Evolutionary conservation across 2,329 filamentous ascomycete genomes (phyloP), one percentile per base, ranked within the genome.

Genomic region (Penicillium sclerotiorum): DNA sequence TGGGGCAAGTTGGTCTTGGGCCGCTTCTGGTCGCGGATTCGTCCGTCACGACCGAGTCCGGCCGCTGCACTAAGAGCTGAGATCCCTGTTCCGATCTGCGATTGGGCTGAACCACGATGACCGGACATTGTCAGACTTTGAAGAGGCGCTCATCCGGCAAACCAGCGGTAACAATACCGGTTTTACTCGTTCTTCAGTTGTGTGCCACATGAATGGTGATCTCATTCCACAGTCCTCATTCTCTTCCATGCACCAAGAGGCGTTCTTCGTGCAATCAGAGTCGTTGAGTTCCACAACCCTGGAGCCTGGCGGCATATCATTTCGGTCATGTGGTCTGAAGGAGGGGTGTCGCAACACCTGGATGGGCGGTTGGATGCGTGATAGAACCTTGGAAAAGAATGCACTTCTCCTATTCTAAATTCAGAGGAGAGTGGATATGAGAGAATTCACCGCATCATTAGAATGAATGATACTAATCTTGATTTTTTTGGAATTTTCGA

Each of bases 51-150:
- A 59, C 52, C 61, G 57, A 59, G 61, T 52, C 65, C 61, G 60
- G 59, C 57, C 61, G 56, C 47, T 53, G 56, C 56, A 48, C 58
- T 56, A 41, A 35, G 44, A 58, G 67, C 62, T 65, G 63, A 69
- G 57, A 71, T 65, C 62, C 68, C 65, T 65, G 68, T 53, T 71
- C 52, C 53, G 67, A 69, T 65, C 67, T 58, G 53, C 64, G 45
- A 73, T 73, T 73, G 70, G 70, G 65, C 66, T 62, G 62, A 60
- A 56, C 58, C 63, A 60, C 50, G 61, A 59, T 56, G 62, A 61
- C 50, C 61, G 52, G 59, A 60, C 58, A 58, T 67, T 55, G 62
- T 58, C 55, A 66, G 62, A 66, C 58, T 67, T 46, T 66, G 61
- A 54, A 49, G 58, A 64, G 62, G 62, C 60, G 62, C 58, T 55